Evolutionary conservation across 805 yeast genomes (phyloP).

Genomic region (Saturnispora ahearnii): DNA sequence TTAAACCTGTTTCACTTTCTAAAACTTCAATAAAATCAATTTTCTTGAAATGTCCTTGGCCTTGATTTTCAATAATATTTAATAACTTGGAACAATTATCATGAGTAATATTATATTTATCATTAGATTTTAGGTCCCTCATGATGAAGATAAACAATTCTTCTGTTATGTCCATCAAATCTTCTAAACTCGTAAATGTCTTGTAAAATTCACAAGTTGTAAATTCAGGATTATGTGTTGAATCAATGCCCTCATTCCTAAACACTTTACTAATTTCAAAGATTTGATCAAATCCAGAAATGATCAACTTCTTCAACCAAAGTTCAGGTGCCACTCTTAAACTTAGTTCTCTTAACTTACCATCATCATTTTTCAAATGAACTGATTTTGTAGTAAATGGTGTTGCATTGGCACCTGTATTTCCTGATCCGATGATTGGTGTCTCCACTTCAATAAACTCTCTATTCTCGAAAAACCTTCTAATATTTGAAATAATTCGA

Average conservation of each 20-base stretch:
- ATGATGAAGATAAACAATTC: slow-evolving; percentile 39
- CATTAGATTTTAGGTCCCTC: slow-evolving; percentile 21
- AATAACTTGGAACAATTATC: slow-evolving; percentile 16
- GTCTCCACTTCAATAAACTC: slow-evolving; percentile 81
- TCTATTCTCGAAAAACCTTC: slow-evolving; percentile 44
- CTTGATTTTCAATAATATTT: slow-evolving; percentile 11
- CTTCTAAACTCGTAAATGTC: slow-evolving; percentile 55
- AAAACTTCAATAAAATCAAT: slow-evolving; percentile 63
- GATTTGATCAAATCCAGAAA: slow-evolving; percentile 78
- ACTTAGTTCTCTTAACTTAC: slow-evolving; percentile 32
- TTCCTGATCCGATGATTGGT: slow-evolving; percentile 61
- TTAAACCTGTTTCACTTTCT: slow-evolving; percentile 41
- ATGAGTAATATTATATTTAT: slow-evolving; percentile 15
- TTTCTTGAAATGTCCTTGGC: slow-evolving; percentile 27
- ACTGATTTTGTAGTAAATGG: slow-evolving; percentile 56
- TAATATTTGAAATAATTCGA: slow-evolving; percentile 42
- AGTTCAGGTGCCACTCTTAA: slow-evolving; percentile 91
- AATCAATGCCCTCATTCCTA: slow-evolving; percentile 88
- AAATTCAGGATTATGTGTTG: slow-evolving; percentile 92
- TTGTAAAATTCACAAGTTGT: slow-evolving; percentile 86
- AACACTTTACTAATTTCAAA: slow-evolving; percentile 82
- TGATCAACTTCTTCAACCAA: slow-evolving; percentile 78
- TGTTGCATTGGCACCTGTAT: slow-evolving; percentile 85
- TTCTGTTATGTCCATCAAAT: slow-evolving; percentile 59
- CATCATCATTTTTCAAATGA: slow-evolving; percentile 26